Evolutionary conservation across 1,284 basidiomycete species (phyloP).

Genomic region (Cerrena zonata): DNA sequence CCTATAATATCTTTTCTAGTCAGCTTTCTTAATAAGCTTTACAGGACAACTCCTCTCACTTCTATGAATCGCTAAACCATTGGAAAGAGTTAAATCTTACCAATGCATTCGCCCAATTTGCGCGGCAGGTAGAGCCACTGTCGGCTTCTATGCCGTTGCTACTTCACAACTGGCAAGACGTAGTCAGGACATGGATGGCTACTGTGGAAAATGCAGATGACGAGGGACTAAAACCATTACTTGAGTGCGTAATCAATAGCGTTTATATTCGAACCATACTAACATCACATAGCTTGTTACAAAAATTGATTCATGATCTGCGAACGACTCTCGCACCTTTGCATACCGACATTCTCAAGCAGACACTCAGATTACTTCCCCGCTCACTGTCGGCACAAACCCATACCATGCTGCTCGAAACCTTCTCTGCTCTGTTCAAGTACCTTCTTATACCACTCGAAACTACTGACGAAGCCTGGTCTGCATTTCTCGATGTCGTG

Average conservation of each 20-base stretch:
- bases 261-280: slow-evolving; percentile 4
- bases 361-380: slow-evolving; percentile 53
- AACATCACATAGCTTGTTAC: slow-evolving; percentile 49
- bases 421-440: slow-evolving; percentile 62
- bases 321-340: slow-evolving; percentile 61
- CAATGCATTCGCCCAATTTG: slow-evolving; percentile 69
- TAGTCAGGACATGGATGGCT: slow-evolving; percentile 57
- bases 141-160: slow-evolving; percentile 77
- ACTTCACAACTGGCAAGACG: slow-evolving; percentile 71
- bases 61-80: slow-evolving; percentile 61
- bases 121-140: slow-evolving; percentile 52
- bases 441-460: slow-evolving; percentile 60
- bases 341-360: slow-evolving; percentile 48
- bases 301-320: slow-evolving; percentile 71
- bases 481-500: slow-evolving; percentile 40
- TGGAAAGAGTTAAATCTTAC: slow-evolving; percentile 79
- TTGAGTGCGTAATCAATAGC: slow-evolving; percentile 51
- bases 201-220: slow-evolving; percentile 56
- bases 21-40: too few species aligned
- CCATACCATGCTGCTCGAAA: slow-evolving; percentile 58
- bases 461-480: slow-evolving; percentile 52
- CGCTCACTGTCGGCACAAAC: slow-evolving; percentile 52
- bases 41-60: slow-evolving; percentile 70
- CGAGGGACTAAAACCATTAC: slow-evolving; percentile 59
- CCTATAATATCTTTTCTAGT: not conserved